These are phyloP conservation scores for Cutaneotrichosporon cyanovorans DNA, from an alignment of 1,284 basidiomycete genomes.

Conservation along the genomic window DNA sequence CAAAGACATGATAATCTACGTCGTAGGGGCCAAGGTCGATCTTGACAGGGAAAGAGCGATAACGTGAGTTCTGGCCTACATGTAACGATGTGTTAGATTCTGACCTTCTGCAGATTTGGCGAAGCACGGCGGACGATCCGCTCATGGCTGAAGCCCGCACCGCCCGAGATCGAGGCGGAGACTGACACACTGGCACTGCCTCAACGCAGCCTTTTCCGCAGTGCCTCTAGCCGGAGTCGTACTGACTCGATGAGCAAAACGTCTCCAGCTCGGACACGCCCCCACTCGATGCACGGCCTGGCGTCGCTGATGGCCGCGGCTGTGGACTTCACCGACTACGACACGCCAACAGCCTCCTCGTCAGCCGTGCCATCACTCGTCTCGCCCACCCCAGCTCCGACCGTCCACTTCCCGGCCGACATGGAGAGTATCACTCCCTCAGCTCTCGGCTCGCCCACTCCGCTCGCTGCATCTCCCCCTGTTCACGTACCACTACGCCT, in stretches of 20 bases:
- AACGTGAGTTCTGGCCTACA: slow-evolving; percentile 22
- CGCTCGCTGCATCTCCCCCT: too few species aligned
- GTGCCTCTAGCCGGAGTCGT: slow-evolving; percentile 18
- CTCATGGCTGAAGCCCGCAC: slow-evolving; percentile 28
- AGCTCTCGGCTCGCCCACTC: not conserved
- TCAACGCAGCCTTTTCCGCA: slow-evolving; percentile 26
- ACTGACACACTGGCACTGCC: not conserved
- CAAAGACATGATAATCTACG: slow-evolving; percentile 42
- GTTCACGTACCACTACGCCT: not conserved
- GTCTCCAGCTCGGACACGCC: slow-evolving; percentile 8
- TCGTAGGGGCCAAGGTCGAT: slow-evolving; percentile 44
- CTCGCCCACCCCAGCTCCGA: slow-evolving; percentile 9
- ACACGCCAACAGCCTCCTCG: slow-evolving; percentile 3
- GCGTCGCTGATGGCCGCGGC: slow-evolving; percentile 16
- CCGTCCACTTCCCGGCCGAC: slow-evolving; percentile 14
- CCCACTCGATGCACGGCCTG: slow-evolving; percentile 25
- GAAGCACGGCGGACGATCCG: slow-evolving; percentile 32
- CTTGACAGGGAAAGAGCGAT: slow-evolving; percentile 27
- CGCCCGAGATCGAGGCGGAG: slow-evolving; percentile 11
- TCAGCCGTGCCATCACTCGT: slow-evolving; percentile 6
- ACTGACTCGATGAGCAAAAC: slow-evolving; percentile 5
- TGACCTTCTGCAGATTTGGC: slow-evolving; percentile 20
- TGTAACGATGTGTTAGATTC: not conserved
- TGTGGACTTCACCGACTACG: slow-evolving; percentile 10
- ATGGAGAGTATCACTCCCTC: slow-evolving; percentile 1